Evolutionary conservation across 306 rosid genomes (phyloP).

Genomic region (Ziziphus jujuba): DNA sequence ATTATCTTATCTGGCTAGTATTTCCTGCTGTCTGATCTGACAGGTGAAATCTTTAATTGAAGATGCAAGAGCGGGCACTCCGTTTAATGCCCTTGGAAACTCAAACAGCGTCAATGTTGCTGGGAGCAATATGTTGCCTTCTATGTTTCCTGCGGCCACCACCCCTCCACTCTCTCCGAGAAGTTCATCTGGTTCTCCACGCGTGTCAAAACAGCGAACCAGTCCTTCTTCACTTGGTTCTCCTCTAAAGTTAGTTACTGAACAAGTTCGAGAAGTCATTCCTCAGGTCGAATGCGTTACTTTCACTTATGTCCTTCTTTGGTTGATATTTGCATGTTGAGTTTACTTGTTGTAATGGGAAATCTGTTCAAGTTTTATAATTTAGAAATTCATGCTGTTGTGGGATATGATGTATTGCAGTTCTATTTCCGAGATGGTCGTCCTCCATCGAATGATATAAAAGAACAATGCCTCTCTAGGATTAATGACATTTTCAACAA

Average conservation of each 20-base stretch:
- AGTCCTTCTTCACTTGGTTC: constrained; percentile 69
- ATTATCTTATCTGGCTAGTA: constrained; percentile 10
- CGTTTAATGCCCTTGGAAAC: constrained; percentile 45
- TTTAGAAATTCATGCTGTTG: constrained; percentile 1
- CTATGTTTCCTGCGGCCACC: constrained; percentile 67
- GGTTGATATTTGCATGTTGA: not conserved
- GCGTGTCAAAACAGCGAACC: constrained; percentile 52
- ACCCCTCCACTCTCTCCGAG: constrained; percentile 86
- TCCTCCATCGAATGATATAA: constrained; percentile 66
- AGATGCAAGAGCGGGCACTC: constrained; percentile 57
- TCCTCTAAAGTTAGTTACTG: constrained; percentile 65
- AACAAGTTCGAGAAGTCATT: constrained; percentile 64
- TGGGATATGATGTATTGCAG: constrained; percentile 30
- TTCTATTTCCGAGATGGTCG: constrained; percentile 77
- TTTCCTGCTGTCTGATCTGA: constrained; percentile 31
- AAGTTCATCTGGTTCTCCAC: constrained; percentile 81
- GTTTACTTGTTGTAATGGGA: constrained; percentile 8
- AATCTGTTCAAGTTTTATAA: not conserved
- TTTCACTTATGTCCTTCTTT: constrained; percentile 3
- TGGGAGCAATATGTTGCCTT: constrained; percentile 48
- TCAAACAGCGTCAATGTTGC: constrained; percentile 37
- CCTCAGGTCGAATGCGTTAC: constrained; percentile 60
- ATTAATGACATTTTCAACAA: constrained; percentile 45
- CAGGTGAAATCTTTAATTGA: constrained; percentile 72
- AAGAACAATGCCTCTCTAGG: constrained; percentile 53